Evolutionary conservation across 306 rosid species (phyloP).

Genomic region (Fagus crenata): DNA sequence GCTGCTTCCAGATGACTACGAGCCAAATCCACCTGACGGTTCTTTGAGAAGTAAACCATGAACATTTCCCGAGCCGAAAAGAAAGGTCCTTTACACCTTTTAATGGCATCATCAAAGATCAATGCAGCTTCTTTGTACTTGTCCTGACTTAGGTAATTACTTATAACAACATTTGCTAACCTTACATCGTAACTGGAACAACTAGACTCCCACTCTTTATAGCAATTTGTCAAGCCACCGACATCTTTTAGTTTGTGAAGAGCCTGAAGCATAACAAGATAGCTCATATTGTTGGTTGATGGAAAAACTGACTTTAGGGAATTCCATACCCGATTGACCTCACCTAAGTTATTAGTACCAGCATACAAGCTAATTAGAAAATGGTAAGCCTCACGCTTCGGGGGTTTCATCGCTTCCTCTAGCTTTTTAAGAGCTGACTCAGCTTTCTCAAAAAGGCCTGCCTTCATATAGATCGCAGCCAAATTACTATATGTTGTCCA

Average conservation of each 20-base stretch:
- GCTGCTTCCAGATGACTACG: no score
- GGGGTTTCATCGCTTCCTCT: constrained; percentile 44
- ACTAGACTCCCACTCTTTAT: constrained; percentile 72
- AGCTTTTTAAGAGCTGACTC: constrained; percentile 53
- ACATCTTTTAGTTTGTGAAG: constrained; percentile 62
- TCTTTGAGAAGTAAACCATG: constrained; percentile 56
- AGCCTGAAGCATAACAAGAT: constrained; percentile 63
- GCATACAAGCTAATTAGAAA: constrained; percentile 66
- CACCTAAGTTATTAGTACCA: constrained; percentile 51
- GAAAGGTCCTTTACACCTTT: constrained; percentile 61
- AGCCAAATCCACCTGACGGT: no score
- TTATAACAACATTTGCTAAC: constrained; percentile 40
- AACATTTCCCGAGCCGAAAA: constrained; percentile 54
- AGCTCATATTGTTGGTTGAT: constrained; percentile 54
- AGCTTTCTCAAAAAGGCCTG: constrained; percentile 56
- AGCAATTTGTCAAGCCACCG: constrained; percentile 54
- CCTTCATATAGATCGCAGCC: constrained; percentile 72
- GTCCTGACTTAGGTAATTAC: constrained; percentile 56
- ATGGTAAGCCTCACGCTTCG: constrained; percentile 55
- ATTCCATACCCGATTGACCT: constrained; percentile 71
- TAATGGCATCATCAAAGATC: constrained; percentile 48
- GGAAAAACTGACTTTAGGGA: constrained; percentile 46
- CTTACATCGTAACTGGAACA: constrained; percentile 54
- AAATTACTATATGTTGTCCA: constrained; percentile 79
- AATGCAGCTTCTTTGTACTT: constrained; percentile 59